phyloP scores from a whole-genome alignment of 768 basidiomycete species.

The Hemileccinum rubropunctum region DNA sequence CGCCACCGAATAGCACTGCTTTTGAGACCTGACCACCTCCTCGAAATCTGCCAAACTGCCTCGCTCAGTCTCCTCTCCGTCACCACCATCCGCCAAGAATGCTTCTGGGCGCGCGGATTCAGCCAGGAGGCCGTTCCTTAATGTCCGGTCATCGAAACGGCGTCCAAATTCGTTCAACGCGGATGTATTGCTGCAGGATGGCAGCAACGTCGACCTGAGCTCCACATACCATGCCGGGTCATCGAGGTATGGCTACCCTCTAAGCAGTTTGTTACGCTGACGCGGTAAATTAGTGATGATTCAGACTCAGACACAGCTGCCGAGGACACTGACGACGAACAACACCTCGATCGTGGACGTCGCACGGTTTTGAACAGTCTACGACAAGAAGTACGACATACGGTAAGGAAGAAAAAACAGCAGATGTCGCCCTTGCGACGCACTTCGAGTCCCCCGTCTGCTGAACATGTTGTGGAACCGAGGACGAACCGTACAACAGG shows the following conservation, averaged over 20 bases:
- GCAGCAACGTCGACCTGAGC: slow-evolving; percentile 62
- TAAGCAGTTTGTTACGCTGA: slow-evolving; percentile 17
- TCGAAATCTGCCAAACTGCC: slow-evolving; percentile 55
- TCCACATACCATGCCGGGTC: slow-evolving; percentile 87
- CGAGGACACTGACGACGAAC: slow-evolving; percentile 56
- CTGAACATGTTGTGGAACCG: slow-evolving; percentile 32
- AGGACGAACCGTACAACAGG: slow-evolving; percentile 33
- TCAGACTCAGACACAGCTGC: slow-evolving; percentile 52
- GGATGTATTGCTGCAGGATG: slow-evolving; percentile 19
- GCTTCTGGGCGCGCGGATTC: slow-evolving; percentile 49
- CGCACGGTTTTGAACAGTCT: slow-evolving; percentile 32
- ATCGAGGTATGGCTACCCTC: slow-evolving; percentile 54
- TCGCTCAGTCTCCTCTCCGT: slow-evolving; percentile 77
- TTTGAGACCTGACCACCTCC: slow-evolving; percentile 3
- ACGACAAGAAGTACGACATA: slow-evolving; percentile 24
- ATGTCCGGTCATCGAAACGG: slow-evolving; percentile 26
- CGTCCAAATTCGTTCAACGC: slow-evolving; percentile 25
- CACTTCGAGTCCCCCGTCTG: slow-evolving; percentile 22
- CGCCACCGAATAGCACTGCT: slow-evolving; percentile 7
- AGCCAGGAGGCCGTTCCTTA: slow-evolving; percentile 37
- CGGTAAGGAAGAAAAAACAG: slow-evolving; percentile 28
- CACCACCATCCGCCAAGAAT: slow-evolving; percentile 61
- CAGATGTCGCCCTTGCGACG: slow-evolving; percentile 23
- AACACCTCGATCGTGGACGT: slow-evolving; percentile 43
- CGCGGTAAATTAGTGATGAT: slow-evolving; percentile 39